Evolutionary conservation across 2,329 filamentous ascomycete species (phyloP).

Genomic region (Phialophora tarda): DNA sequence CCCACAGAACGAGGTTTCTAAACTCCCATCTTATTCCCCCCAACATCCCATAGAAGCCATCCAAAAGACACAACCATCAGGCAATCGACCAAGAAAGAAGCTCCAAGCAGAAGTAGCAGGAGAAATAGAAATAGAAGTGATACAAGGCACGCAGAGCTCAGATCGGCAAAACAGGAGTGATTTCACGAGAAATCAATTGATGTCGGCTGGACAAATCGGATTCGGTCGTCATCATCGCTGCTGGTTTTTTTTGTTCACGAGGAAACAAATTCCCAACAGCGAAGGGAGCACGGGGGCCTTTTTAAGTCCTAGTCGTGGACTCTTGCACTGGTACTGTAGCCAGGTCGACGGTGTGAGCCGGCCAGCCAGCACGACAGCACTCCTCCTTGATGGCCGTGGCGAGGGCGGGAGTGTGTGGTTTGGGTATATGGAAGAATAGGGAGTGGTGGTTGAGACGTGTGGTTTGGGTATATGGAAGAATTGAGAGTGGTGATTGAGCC

Average conservation of each 20-base stretch:
- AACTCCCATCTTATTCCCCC: not conserved
- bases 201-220: conserved; percentile 36
- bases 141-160: conserved; percentile 34
- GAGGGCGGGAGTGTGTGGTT: not conserved
- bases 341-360: not conserved
- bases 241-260: conserved; percentile 37
- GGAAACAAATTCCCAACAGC: conserved; percentile 21
- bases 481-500: not conserved
- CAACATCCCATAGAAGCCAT: not conserved
- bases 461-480: conserved; percentile 14
- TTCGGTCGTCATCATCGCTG: conserved; percentile 35
- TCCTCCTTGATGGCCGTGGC: not conserved
- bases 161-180: conserved; percentile 38
- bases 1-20: too few relatives aligned
- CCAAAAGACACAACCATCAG: not conserved
- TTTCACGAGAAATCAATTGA: conserved; percentile 37
- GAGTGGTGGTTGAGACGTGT: not conserved
- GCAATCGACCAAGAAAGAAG: conserved; percentile 1
- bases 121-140: too few relatives aligned
- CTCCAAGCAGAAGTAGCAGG: not conserved
- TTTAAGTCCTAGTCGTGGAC: not conserved
- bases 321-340: too few relatives aligned
- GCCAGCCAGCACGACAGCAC: not conserved
- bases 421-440: conserved; percentile 15
- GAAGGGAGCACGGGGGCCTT: conserved; percentile 5